phyloP scores from a whole-genome alignment of 2,329 filamentous ascomycete species.

The Tolypocladium sp. region DNA sequence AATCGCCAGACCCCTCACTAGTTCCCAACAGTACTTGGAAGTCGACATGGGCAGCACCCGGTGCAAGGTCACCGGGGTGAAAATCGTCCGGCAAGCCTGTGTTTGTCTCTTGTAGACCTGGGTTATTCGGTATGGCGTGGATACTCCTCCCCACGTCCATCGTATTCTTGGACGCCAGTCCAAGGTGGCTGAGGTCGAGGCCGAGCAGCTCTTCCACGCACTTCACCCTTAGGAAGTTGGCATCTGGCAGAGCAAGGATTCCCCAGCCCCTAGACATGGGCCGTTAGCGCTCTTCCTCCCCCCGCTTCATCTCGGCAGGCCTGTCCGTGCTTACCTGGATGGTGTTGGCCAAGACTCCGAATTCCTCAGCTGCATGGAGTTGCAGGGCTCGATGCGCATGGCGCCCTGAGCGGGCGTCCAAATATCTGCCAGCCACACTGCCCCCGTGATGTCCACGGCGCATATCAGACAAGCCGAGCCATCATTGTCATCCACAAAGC shows the following conservation, averaged over 20 bases:
- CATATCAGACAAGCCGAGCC: conserved; percentile 41
- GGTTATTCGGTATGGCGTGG: conserved; percentile 19
- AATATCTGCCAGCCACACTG: conserved; percentile 41
- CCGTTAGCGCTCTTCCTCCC: background rate
- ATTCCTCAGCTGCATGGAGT: conserved; percentile 12
- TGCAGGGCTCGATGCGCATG: conserved; percentile 13
- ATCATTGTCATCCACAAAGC: conserved; percentile 34
- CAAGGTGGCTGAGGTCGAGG: conserved; percentile 9
- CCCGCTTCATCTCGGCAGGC: background rate
- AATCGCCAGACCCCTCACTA: background rate
- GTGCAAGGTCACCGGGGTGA: background rate
- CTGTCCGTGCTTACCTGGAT: conserved; percentile 14
- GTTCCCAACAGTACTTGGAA: background rate
- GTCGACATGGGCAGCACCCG: background rate
- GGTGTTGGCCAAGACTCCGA: conserved; percentile 17
- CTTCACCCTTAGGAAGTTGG: conserved; percentile 29
- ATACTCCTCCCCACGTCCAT: conserved; percentile 17
- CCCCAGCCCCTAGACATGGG: conserved; percentile 34
- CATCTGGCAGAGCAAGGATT: conserved; percentile 34
- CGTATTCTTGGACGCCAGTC: conserved; percentile 11
- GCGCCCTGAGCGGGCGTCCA: conserved; percentile 29
- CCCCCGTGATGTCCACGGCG: conserved; percentile 41
- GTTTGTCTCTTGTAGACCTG: conserved; percentile 8
- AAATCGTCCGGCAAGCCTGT: background rate
- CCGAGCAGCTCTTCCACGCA: conserved; percentile 24